Percentiles rank a stretch among this genome's conserved stretches.
Evolutionary conservation across 441 rosid species (phyloP).

Genomic region (Macaranga tanarius): DNA sequence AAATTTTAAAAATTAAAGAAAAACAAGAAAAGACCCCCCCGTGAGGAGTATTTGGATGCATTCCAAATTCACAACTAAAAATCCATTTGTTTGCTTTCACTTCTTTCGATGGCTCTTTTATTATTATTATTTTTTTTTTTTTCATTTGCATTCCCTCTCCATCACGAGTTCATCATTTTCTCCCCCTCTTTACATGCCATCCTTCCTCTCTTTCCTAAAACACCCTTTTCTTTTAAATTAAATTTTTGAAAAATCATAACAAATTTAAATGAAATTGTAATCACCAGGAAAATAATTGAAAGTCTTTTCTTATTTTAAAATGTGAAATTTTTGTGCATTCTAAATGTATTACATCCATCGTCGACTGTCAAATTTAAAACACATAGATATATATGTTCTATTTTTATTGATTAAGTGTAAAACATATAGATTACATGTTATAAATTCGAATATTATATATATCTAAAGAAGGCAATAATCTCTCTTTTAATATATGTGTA

Average conservation of each 20-base stretch:
- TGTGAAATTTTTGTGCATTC: too few species aligned
- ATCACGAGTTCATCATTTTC: conserved; percentile 43
- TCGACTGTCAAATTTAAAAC: too few species aligned
- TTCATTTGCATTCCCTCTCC: not conserved
- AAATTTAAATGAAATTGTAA: too few species aligned
- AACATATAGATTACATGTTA: too few species aligned
- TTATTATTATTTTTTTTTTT: not conserved
- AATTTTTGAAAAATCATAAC: not conserved
- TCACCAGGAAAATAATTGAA: too few species aligned
- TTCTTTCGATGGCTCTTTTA: conserved; percentile 53
- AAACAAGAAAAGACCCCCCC: conserved; percentile 43
- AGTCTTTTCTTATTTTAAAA: too few species aligned
- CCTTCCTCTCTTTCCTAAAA: not conserved
- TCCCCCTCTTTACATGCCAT: conserved; percentile 1
- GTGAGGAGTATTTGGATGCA: conserved; percentile 90
- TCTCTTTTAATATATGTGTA: too few species aligned
- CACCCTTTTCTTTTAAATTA: not conserved
- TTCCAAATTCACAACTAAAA: conserved; percentile 54
- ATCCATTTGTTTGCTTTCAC: conserved; percentile 51
- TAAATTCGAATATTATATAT: too few species aligned
- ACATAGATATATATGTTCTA: too few species aligned
- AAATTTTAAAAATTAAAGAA: conserved; percentile 18
- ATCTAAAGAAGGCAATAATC: too few species aligned
- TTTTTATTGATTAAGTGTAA: too few species aligned
- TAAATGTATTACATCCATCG: too few species aligned